Conservation (phyloP, 345 rosid species). For the Salix exigua region DNA sequence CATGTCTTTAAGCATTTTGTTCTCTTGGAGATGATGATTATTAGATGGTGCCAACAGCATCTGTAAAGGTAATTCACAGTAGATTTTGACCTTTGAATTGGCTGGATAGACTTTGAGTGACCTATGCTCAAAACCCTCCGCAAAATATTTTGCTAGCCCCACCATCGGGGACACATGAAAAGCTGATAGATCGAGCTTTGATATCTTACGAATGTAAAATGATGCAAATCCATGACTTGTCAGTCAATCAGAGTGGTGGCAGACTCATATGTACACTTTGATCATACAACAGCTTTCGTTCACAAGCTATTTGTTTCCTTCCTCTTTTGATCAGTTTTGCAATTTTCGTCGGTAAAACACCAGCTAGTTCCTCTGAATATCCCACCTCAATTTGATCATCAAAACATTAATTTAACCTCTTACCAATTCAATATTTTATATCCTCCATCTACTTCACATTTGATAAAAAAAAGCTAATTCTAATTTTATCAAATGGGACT, state of each 20-base stretch:
- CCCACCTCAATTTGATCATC: neutral
- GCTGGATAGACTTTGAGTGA: slow-evolving; percentile 12
- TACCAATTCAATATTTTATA: neutral
- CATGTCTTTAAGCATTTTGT: slow-evolving; percentile 25
- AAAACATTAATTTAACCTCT: neutral
- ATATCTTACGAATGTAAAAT: slow-evolving; percentile 4
- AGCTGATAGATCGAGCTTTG: slow-evolving; percentile 1
- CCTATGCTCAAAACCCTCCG: slow-evolving; percentile 8
- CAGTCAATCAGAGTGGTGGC: slow-evolving; percentile 29
- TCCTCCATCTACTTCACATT: neutral
- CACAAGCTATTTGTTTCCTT: neutral
- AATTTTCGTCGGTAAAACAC: neutral
- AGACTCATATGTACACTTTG: neutral
- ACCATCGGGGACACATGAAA: slow-evolving; percentile 26
- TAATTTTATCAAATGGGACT: no score
- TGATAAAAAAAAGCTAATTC: neutral
- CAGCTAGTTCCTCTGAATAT: neutral
- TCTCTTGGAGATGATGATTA: slow-evolving; percentile 24
- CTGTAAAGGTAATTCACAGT: slow-evolving; percentile 29
- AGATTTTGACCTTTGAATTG: slow-evolving; percentile 34
- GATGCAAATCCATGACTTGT: slow-evolving; percentile 20
- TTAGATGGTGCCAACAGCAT: slow-evolving; percentile 31
- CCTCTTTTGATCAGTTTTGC: neutral
- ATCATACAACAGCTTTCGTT: neutral
- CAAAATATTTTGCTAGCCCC: slow-evolving; percentile 15